phyloP scores from a whole-genome alignment of 2,329 filamentous ascomycete genomes.

The Xylariaceae sp. region DNA sequence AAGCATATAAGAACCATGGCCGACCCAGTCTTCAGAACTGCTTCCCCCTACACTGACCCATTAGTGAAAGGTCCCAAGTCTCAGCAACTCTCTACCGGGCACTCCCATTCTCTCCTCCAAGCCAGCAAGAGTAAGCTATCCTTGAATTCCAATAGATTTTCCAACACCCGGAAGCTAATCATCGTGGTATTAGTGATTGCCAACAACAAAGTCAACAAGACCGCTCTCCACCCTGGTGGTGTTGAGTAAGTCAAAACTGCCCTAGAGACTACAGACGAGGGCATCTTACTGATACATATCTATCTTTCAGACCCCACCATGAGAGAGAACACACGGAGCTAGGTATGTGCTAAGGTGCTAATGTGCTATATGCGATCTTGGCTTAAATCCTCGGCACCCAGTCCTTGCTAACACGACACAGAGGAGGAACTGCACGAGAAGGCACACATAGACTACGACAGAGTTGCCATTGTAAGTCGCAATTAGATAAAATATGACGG shows the following conservation, averaged over 20 bases:
- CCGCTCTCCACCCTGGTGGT: constrained; percentile 85
- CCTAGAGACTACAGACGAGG: constrained; percentile 8
- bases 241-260: constrained; percentile 70
- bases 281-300: constrained; percentile 32
- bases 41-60: constrained; percentile 50
- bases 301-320: constrained; percentile 62
- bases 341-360: constrained; percentile 51
- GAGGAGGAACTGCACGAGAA: constrained; percentile 96
- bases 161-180: constrained; percentile 22
- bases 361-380: background rate
- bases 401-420: constrained; percentile 29
- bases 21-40: constrained; percentile 46
- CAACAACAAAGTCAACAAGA: constrained; percentile 78
- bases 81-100: constrained; percentile 43
- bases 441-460: constrained; percentile 98
- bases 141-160: background rate
- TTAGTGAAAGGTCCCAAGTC: constrained; percentile 48
- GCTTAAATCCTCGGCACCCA: constrained; percentile 1
- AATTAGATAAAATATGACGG: constrained; percentile 3
- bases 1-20: constrained; percentile 39
- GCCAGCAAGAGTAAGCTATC: constrained; percentile 32
- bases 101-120: constrained; percentile 35
- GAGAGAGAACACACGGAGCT: constrained; percentile 87
- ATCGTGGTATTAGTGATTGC: constrained; percentile 49
- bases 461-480: constrained; percentile 86